Percentiles rank a stretch among this genome's conserved stretches.
Conservation (phyloP, 352 stramenopile species). For the Phytophthora sp. region DNA sequence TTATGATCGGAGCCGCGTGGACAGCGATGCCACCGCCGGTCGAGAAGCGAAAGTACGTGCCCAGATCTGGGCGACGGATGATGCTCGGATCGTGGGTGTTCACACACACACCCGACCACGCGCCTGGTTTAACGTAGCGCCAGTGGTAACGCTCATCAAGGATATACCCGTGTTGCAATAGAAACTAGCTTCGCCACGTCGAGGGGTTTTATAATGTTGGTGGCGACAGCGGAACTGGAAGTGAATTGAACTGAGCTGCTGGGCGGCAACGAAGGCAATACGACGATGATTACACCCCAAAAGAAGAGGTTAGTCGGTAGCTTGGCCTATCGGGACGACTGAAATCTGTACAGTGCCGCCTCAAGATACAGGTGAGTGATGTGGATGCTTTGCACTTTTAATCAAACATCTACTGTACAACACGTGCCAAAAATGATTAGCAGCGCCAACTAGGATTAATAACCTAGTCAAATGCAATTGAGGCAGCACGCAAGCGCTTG, state of each 20-base stretch:
- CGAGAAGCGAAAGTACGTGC: constrained; percentile 40
- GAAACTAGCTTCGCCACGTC: constrained; percentile 7
- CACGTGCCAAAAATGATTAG: too few species aligned
- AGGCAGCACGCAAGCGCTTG: too few species aligned
- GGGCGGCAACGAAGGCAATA: too few species aligned
- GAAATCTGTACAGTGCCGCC: constrained; percentile 3
- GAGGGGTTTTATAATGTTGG: neutral
- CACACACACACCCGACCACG: constrained; percentile 22
- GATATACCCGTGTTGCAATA: too few species aligned
- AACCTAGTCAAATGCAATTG: too few species aligned
- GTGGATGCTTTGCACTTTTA: constrained; percentile 2
- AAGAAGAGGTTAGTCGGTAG: too few species aligned
- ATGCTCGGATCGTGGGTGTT: constrained; percentile 39
- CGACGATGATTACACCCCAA: too few species aligned
- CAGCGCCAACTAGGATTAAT: too few species aligned
- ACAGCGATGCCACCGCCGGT: constrained; percentile 30
- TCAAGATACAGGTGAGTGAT: constrained; percentile 6
- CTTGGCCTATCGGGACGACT: neutral
- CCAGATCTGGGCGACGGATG: constrained; percentile 30
- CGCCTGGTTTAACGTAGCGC: constrained; percentile 18
- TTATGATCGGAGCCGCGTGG: constrained; percentile 21
- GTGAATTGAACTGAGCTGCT: neutral
- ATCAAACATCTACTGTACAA: too few species aligned
- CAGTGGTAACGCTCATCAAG: too few species aligned
- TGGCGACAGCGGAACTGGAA: neutral